A percentile compares a stretch with the other conserved stretches of the same genome.
These are phyloP conservation scores for Mycosphaerella sp. DNA, from an alignment of 2,329 filamentous ascomycete species.

Conservation along the genomic window DNA sequence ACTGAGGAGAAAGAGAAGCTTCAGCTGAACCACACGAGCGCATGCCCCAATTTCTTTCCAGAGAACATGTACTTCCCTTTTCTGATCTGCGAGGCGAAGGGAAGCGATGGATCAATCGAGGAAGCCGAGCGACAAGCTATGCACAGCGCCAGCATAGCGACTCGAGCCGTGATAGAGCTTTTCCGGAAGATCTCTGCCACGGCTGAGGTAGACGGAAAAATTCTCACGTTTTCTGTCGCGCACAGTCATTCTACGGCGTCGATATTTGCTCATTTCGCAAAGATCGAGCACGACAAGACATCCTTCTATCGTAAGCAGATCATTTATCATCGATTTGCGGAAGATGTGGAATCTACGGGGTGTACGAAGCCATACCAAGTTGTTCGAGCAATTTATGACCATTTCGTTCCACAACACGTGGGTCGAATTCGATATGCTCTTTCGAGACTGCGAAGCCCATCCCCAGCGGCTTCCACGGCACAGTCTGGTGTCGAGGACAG, in stretches of 20 bases:
- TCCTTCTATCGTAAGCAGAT: no score
- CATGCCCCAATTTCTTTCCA: constrained; percentile 9
- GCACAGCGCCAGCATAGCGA: constrained; percentile 19
- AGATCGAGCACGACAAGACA: no score
- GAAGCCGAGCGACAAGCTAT: constrained; percentile 19
- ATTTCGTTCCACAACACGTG: no score
- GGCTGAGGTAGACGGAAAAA: constrained; percentile 6
- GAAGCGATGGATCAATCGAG: constrained; percentile 9
- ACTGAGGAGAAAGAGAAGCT: constrained; percentile 13
- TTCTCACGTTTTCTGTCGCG: constrained; percentile 14
- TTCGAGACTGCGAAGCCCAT: no score
- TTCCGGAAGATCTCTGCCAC: constrained; percentile 2
- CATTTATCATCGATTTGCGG: no score
- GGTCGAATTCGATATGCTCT: no score
- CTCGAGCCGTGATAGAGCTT: constrained; percentile 16
- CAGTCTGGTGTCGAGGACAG: no score
- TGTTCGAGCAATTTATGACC: no score
- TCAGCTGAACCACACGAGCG: constrained; percentile 6
- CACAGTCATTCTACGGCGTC: constrained; percentile 12
- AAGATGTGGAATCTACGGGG: no score
- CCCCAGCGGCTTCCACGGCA: no score
- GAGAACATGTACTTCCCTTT: constrained; percentile 16
- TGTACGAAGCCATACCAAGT: no score
- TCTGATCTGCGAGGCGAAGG: constrained; percentile 17
- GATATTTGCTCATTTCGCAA: neutral